Conservation (phyloP, 1,284 basidiomycete genomes). For the Malassezia equina region DNA sequence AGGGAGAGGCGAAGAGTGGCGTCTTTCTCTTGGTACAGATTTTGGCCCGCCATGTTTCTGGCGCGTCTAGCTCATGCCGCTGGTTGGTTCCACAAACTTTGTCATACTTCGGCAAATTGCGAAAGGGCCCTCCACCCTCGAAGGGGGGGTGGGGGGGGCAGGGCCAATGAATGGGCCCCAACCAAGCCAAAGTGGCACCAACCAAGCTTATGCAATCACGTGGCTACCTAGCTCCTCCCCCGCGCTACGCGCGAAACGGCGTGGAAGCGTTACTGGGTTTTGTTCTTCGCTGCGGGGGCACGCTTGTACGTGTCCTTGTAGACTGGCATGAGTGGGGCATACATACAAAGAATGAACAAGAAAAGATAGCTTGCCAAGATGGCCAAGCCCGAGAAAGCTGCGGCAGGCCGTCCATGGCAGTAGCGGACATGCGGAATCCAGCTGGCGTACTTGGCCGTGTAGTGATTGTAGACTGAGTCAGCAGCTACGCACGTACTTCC, state of each 20-base stretch:
- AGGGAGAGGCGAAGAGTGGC: background rate
- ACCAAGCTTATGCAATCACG: background rate
- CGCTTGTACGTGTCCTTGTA: slow-evolving; percentile 49
- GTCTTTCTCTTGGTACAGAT: background rate
- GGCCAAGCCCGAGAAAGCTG: slow-evolving; percentile 77
- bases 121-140: background rate
- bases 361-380: slow-evolving; percentile 69
- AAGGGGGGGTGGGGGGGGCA: too few relatives aligned
- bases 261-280: background rate
- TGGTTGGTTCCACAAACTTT: background rate
- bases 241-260: background rate
- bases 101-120: background rate
- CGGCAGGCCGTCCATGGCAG: slow-evolving; percentile 78
- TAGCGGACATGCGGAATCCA: slow-evolving; percentile 62
- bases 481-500: slow-evolving; percentile 4
- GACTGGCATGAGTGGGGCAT: slow-evolving; percentile 15
- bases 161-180: too few relatives aligned
- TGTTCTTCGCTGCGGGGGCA: slow-evolving; percentile 16
- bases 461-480: slow-evolving; percentile 20
- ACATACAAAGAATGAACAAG: slow-evolving; percentile 40
- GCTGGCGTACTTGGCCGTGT: slow-evolving; percentile 50
- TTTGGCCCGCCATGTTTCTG: too few relatives aligned
- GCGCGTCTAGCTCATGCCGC: background rate
- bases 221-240: background rate
- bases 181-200: background rate